Evolutionary conservation across 371 early-diverging fungal species (phyloP).

Genomic region (Synchytrium microbalum): DNA sequence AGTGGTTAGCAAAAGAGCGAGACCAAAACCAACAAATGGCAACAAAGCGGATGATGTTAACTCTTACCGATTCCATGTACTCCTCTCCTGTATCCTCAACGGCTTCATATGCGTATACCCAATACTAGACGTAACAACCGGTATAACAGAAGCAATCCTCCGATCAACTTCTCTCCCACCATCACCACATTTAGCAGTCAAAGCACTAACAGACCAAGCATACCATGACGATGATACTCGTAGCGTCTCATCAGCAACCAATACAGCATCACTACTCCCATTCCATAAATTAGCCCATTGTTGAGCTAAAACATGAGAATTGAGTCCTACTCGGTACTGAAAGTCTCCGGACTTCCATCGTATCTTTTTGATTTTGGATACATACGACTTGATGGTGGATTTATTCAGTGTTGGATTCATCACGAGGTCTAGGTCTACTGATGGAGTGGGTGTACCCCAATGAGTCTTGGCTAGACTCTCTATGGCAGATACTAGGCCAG

Average conservation of each 20-base stretch:
- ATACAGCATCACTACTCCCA: not conserved
- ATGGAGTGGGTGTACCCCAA: not conserved
- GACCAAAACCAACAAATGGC: not conserved
- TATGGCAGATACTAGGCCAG: not conserved
- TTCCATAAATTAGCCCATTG: not conserved
- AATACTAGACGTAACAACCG: not conserved
- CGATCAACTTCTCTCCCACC: not conserved
- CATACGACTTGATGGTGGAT: not conserved
- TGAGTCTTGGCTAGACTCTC: not conserved
- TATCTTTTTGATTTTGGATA: not conserved
- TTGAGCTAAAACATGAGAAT: not conserved
- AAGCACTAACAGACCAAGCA: not conserved
- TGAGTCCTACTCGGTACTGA: not conserved
- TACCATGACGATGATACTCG: not conserved
- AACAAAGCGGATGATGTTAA: too few relatives aligned
- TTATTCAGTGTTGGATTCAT: not conserved
- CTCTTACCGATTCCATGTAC: not conserved
- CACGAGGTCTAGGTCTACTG: not conserved
- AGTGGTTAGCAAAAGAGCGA: not conserved
- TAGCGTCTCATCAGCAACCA: not conserved
- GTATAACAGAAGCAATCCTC: not conserved
- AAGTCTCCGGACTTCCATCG: not conserved
- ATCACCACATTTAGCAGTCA: not conserved
- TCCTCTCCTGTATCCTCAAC: not conserved
- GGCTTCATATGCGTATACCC: not conserved